Evolutionary conservation across 2,329 filamentous ascomycete species (phyloP), one percentile per base, ranked within the genome.

Genomic region (Fusarium drepaniforme): DNA sequence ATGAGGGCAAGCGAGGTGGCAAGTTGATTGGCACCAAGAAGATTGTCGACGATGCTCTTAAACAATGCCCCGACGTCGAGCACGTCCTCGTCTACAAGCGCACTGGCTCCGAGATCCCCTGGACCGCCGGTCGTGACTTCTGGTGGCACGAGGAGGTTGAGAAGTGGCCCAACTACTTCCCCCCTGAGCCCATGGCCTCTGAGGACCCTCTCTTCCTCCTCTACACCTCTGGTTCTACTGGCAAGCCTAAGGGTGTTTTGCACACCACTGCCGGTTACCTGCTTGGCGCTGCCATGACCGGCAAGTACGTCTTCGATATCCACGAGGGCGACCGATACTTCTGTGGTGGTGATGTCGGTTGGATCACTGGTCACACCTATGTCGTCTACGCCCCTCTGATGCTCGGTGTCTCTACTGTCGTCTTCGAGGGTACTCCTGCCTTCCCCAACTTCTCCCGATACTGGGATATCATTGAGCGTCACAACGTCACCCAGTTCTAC

Each of bases 141-240:
- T 99, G 97, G 97, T 99, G 97, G 97, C 95, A 98, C 85, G 97
- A 98, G 87, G 96, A 98, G 89, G 92, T 96, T 66, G 94, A 97
- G 83, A 98, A 98, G 88, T 98, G 95, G 91, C 97, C 97, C 74
- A 89, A 91, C 79, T 98, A 98, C 88, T 93, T 97, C 81, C 88
- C 96, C 35, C 96, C 96, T 13, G 96, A 97, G 88, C 85, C 91
- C 75, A 93, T 99, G 90, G 94, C 90, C 88, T 94, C 97, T 1
- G 97, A 99, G 85, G 97, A 99, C 81, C 97, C 97, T 67, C 90
- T 99, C 11, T 99, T 98, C 91, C 88, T 99, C 69, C 93, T 99
- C 67, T 99, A 99, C 87, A 99, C 97, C 3, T 98, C 96, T 40
- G 97, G 97, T 46, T 98, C 96, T 1, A 99, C 97, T 11, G 97